A percentile compares a stretch with the other conserved stretches of the same genome.
These are phyloP conservation scores for Clonostachys chloroleuca DNA, from an alignment of 2,329 filamentous ascomycete species.

Conservation along the genomic window DNA sequence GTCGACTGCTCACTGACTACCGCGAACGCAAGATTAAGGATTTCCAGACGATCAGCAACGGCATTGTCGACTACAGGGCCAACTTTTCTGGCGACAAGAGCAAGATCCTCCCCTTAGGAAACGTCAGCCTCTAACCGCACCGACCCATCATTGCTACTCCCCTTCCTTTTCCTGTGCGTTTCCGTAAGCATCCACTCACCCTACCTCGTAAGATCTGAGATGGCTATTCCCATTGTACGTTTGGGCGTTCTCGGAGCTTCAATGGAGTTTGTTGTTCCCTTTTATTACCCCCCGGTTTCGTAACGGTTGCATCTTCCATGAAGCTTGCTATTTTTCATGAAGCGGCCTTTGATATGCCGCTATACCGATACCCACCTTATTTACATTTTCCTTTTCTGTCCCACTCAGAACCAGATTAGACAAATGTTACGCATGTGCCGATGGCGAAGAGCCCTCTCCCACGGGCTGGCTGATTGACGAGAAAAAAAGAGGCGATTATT, in stretches of 20 bases:
- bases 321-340: neutral
- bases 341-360: neutral
- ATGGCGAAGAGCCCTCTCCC: too few relatives aligned
- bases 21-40: slow-evolving; percentile 57
- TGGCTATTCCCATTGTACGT: slow-evolving; percentile 1
- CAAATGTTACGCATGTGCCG: too few relatives aligned
- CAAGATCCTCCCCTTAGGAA: slow-evolving; percentile 56
- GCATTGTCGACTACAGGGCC: slow-evolving; percentile 63
- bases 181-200: neutral
- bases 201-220: neutral
- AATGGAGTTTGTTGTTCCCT: too few relatives aligned
- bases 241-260: neutral
- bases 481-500: too few relatives aligned
- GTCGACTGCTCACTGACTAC: slow-evolving; percentile 54
- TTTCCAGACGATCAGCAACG: slow-evolving; percentile 61
- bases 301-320: neutral
- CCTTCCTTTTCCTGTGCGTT: neutral
- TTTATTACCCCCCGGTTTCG: too few relatives aligned
- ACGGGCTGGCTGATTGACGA: too few relatives aligned
- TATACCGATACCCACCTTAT: neutral
- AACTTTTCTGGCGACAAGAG: slow-evolving; percentile 60
- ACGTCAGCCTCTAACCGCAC: slow-evolving; percentile 25
- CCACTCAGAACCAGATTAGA: too few relatives aligned
- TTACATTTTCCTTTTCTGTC: too few relatives aligned
- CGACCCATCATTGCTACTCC: slow-evolving; percentile 3